Percentiles rank a stretch among this genome's conserved stretches.
Evolutionary conservation across 2,329 filamentous ascomycete species (phyloP).

Genomic region (Alternaria sp.): DNA sequence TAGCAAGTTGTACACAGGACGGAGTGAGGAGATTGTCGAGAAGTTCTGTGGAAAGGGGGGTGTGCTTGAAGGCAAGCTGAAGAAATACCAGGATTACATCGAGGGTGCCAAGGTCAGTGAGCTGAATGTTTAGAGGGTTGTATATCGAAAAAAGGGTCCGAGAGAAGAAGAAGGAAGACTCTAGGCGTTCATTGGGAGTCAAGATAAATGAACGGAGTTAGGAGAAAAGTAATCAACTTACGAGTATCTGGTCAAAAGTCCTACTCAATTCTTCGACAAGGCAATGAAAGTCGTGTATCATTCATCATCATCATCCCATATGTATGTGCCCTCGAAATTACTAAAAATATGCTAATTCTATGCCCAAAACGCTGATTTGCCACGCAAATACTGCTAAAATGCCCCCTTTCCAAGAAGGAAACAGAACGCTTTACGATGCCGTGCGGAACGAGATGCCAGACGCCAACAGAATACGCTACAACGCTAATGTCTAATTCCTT

Average conservation of each 20-base stretch:
- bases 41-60: slow-evolving; percentile 32
- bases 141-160: no score
- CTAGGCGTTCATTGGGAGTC: background rate
- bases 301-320: background rate
- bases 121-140: slow-evolving; percentile 35
- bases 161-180: background rate
- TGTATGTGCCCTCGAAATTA: background rate
- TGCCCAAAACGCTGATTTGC: background rate
- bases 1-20: slow-evolving; percentile 67
- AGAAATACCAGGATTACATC: slow-evolving; percentile 60
- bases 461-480: background rate
- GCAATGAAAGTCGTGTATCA: background rate
- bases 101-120: slow-evolving; percentile 43
- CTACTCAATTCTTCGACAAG: background rate
- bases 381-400: background rate
- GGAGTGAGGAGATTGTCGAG: slow-evolving; percentile 50
- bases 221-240: background rate
- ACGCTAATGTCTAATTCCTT: slow-evolving; percentile 46
- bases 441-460: background rate
- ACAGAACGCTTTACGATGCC: background rate
- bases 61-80: slow-evolving; percentile 51
- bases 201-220: background rate
- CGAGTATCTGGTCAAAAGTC: background rate
- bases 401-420: background rate
- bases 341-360: background rate